These are phyloP conservation scores for Babesia gibsoni DNA, from an alignment of 169 alveolate genomes.

Conservation along the genomic window DNA sequence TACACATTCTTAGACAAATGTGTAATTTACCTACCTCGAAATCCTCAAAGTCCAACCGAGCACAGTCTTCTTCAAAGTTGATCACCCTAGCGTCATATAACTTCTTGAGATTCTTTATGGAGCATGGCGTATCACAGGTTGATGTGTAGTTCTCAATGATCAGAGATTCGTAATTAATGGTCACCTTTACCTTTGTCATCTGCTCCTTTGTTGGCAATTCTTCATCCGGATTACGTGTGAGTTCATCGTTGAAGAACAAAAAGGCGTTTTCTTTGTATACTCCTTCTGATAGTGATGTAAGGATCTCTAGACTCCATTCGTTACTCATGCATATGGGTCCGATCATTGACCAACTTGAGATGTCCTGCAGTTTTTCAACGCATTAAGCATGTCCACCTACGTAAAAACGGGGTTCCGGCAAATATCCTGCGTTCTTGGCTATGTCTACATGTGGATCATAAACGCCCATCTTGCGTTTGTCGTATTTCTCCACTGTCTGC, in stretches of 20 bases:
- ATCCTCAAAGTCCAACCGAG: slow-evolving; percentile 7
- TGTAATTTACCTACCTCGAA: slow-evolving; percentile 26
- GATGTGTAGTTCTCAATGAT: neutral
- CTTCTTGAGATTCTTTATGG: slow-evolving; percentile 1
- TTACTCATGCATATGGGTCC: slow-evolving; percentile 53
- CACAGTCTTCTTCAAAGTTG: neutral
- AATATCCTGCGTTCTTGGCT: slow-evolving; percentile 20
- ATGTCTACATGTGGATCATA: slow-evolving; percentile 54
- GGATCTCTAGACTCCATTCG: slow-evolving; percentile 39
- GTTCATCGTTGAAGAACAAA: slow-evolving; percentile 25
- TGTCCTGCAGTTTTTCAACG: slow-evolving; percentile 2
- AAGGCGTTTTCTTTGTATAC: neutral
- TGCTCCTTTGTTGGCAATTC: neutral
- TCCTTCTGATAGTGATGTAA: slow-evolving; percentile 17
- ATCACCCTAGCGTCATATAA: slow-evolving; percentile 14
- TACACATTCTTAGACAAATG: neutral
- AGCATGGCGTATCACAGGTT: neutral
- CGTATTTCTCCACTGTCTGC: slow-evolving; percentile 20
- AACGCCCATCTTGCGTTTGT: slow-evolving; percentile 16
- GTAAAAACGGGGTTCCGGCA: slow-evolving; percentile 29
- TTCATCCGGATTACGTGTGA: neutral
- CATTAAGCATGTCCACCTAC: neutral
- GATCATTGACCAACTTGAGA: slow-evolving; percentile 31
- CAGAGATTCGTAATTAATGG: neutral
- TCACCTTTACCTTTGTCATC: neutral